A percentile compares a stretch with the other conserved stretches of the same genome.
Evolutionary conservation across 768 basidiomycete genomes (phyloP).

Genomic region (Kwoniella dendrophila): DNA sequence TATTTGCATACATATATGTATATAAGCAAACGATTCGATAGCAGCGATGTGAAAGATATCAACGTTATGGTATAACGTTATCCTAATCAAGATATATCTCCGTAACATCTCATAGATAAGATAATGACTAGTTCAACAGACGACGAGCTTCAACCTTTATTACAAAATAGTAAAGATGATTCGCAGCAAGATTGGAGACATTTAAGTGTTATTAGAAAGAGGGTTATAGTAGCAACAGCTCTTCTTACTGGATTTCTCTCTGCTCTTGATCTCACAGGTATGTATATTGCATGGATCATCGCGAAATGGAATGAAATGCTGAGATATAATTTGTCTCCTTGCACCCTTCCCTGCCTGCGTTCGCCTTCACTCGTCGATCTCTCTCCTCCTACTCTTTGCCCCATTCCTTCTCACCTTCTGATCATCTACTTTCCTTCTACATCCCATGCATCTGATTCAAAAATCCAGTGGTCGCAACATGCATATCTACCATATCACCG

Average conservation of each 20-base stretch:
- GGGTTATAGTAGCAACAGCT: slow-evolving; percentile 12
- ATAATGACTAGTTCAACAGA: neutral
- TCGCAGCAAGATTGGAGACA: slow-evolving; percentile 14
- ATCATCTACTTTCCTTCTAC: too few species aligned
- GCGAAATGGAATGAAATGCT: neutral
- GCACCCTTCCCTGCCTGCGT: too few species aligned
- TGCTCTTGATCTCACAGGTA: slow-evolving; percentile 13
- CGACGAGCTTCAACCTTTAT: neutral
- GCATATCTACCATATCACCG: slow-evolving; percentile 16
- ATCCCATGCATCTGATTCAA: too few species aligned
- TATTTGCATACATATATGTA: too few species aligned
- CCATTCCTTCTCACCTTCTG: too few species aligned
- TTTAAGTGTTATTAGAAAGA: slow-evolving; percentile 4
- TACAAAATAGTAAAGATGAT: neutral
- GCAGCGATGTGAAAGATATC: too few species aligned
- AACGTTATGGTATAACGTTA: too few species aligned
- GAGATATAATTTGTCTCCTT: neutral
- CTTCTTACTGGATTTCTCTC: slow-evolving; percentile 16
- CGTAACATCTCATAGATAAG: too few species aligned
- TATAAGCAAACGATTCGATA: too few species aligned
- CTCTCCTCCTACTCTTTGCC: too few species aligned
- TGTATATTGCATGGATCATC: neutral
- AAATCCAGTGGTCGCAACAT: slow-evolving; percentile 18
- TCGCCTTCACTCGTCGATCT: too few species aligned
- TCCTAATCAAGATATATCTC: too few species aligned